These are phyloP conservation scores for Neurospora sp. DNA, from an alignment of 495 filamentous ascomycete species.

Conservation along the genomic window DNA sequence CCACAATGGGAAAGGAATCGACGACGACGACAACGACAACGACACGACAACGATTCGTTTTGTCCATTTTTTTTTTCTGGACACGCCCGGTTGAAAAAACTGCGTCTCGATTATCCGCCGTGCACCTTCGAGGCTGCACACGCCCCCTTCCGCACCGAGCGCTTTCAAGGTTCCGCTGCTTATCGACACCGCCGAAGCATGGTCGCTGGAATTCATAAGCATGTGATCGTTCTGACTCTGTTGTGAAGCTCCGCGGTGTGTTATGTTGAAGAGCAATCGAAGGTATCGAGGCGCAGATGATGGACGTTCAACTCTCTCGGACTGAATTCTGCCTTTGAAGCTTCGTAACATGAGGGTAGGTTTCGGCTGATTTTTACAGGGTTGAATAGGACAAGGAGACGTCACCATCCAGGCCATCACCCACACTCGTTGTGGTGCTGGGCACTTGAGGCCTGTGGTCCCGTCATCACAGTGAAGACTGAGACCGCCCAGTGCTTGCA, in stretches of 20 bases:
- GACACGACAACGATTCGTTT: not conserved
- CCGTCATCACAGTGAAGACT: not conserved
- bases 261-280: not conserved
- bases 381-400: not conserved
- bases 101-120: not conserved
- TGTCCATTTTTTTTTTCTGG: not conserved
- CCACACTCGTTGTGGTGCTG: not conserved
- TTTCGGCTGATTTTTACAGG: not conserved
- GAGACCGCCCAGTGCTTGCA: not conserved
- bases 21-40: not conserved
- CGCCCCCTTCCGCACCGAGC: not conserved
- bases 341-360: not conserved
- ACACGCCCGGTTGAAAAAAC: not conserved
- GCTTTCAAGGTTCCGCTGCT: not conserved
- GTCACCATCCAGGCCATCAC: not conserved
- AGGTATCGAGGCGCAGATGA: not conserved
- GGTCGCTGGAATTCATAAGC: not conserved
- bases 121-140: not conserved
- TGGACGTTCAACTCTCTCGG: not conserved
- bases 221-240: not conserved
- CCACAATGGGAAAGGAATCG: not conserved
- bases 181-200: not conserved
- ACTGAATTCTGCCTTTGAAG: not conserved
- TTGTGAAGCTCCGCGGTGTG: not conserved
- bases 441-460: not conserved